Evolutionary conservation across 495 filamentous ascomycete species (phyloP).

Genomic region (Chaetomium tenue): DNA sequence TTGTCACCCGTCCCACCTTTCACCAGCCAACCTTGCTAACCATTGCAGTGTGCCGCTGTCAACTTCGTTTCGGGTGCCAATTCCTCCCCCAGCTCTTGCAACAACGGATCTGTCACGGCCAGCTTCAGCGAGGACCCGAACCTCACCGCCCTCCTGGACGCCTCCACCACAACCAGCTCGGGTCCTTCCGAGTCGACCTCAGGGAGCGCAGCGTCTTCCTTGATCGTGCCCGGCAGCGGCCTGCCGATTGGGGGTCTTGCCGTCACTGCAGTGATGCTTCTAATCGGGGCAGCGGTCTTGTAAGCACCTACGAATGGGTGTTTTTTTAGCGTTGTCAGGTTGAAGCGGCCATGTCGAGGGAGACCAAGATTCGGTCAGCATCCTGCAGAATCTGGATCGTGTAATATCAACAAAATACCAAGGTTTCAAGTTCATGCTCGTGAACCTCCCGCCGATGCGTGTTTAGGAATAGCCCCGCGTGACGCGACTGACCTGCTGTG

Average conservation of each 20-base stretch:
- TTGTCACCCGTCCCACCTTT: neutral
- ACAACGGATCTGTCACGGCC: conserved; percentile 43
- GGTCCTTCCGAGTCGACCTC: conserved; percentile 25
- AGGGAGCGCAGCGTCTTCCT: conserved; percentile 19
- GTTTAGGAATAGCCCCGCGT: no score
- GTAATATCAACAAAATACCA: no score
- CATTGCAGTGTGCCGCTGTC: conserved; percentile 50
- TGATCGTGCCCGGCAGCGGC: conserved; percentile 5
- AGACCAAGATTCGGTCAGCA: neutral
- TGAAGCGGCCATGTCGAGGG: neutral
- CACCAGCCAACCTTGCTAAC: neutral
- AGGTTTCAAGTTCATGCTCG: no score
- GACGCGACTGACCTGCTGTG: no score
- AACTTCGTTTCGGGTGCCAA: conserved; percentile 48
- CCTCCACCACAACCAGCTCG: conserved; percentile 12
- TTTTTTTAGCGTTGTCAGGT: no score
- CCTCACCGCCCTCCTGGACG: neutral
- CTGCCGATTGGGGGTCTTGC: conserved; percentile 20
- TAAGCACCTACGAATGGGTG: neutral
- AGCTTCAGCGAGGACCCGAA: conserved; percentile 30
- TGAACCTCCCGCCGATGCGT: no score
- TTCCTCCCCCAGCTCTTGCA: conserved; percentile 35
- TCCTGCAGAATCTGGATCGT: no score
- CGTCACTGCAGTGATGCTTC: conserved; percentile 14
- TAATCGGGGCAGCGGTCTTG: conserved; percentile 23